Evolutionary conservation across 108 stramenopile genomes (phyloP).

Genomic region (Aurantiochytrium sp.): DNA sequence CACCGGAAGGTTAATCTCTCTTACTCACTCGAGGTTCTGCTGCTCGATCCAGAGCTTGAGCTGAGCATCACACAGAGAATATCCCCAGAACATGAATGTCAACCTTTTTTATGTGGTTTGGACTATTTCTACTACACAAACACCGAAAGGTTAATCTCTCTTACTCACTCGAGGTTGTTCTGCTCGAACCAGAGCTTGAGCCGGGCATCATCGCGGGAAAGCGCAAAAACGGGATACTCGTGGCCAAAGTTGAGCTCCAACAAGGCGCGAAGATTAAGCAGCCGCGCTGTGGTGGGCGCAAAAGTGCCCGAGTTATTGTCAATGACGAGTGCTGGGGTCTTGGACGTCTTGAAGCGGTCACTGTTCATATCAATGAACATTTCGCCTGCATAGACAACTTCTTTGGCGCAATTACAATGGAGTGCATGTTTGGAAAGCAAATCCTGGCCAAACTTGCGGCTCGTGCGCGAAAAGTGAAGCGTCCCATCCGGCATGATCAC

Average conservation of each 20-base stretch:
- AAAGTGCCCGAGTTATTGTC: slow-evolving; percentile 37
- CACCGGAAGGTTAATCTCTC: too few species aligned
- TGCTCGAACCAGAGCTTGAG: slow-evolving; percentile 12
- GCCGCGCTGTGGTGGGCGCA: slow-evolving; percentile 19
- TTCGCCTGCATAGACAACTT: slow-evolving; percentile 27
- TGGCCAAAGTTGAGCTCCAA: slow-evolving; percentile 27
- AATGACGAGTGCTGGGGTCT: slow-evolving; percentile 23
- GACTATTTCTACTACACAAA: too few species aligned
- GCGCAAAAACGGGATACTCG: slow-evolving; percentile 11
- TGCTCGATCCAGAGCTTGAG: too few species aligned
- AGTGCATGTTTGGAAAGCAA: slow-evolving; percentile 36
- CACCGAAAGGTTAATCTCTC: too few species aligned
- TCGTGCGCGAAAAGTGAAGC: slow-evolving; percentile 24
- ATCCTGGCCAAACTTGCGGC: not conserved
- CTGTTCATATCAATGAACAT: slow-evolving; percentile 22
- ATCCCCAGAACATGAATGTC: too few species aligned
- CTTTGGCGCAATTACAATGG: not conserved
- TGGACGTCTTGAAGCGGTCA: not conserved
- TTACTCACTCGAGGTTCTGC: too few species aligned
- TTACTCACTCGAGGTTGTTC: not conserved
- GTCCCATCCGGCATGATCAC: slow-evolving; percentile 17
- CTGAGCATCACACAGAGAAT: too few species aligned
- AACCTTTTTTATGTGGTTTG: too few species aligned
- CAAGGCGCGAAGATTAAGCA: slow-evolving; percentile 9
- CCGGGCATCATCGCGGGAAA: slow-evolving; percentile 22